phyloP scores from a whole-genome alignment of 345 rosid genomes.

The Salix udensis region DNA sequence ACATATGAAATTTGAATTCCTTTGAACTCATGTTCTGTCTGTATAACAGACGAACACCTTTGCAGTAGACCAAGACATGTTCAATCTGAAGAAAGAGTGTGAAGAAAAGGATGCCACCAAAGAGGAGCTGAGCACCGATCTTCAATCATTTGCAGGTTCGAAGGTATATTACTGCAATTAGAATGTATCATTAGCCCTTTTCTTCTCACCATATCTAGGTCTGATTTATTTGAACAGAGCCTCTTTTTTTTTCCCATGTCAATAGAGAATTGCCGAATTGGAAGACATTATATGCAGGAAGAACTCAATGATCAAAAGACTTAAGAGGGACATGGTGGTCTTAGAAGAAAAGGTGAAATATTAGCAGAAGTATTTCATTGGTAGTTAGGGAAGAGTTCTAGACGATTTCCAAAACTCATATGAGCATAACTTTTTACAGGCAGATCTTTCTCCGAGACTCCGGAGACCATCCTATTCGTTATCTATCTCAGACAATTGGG shows the following conservation, averaged over 20 bases:
- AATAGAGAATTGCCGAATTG: conserved; percentile 71
- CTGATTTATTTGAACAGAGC: background rate
- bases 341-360: conserved; percentile 72
- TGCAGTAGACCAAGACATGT: conserved; percentile 60
- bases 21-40: background rate
- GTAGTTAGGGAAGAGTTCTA: background rate
- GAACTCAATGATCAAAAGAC: conserved; percentile 60
- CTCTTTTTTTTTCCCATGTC: background rate
- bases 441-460: conserved; percentile 59
- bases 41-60: conserved; percentile 49
- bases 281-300: conserved; percentile 73
- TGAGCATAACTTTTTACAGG: conserved; percentile 21
- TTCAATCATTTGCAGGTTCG: conserved; percentile 54
- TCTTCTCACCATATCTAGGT: background rate
- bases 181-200: background rate
- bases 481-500: conserved; percentile 30
- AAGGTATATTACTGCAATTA: conserved; percentile 38
- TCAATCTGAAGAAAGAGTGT: conserved; percentile 61
- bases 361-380: background rate
- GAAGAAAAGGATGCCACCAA: conserved; percentile 81
- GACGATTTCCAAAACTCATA: background rate
- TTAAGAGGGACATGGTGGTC: conserved; percentile 61
- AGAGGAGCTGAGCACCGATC: conserved; percentile 54
- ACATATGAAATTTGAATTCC: conserved; percentile 1
- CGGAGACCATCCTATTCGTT: conserved; percentile 50